These are phyloP conservation scores for Wickerhamiella shivajii DNA, from an alignment of 805 yeast species.

Conservation along the genomic window DNA sequence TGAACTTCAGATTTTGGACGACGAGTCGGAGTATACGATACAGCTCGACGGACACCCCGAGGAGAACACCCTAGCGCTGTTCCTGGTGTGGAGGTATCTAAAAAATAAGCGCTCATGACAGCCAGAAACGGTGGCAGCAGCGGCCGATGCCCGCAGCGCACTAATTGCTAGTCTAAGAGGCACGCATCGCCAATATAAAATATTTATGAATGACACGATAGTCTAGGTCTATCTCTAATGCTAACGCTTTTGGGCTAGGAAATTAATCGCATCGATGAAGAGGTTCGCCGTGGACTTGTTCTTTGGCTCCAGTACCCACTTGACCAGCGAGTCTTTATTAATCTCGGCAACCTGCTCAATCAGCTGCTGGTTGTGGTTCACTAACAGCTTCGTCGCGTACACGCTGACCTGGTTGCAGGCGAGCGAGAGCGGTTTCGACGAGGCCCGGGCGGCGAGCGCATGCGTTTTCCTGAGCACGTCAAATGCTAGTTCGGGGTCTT, in stretches of 20 bases:
- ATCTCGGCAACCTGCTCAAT: constrained; percentile 37
- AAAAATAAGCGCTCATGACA: too few relatives aligned
- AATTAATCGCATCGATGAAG: constrained; percentile 68
- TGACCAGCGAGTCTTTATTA: constrained; percentile 40
- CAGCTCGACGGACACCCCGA: constrained; percentile 52
- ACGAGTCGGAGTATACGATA: constrained; percentile 42
- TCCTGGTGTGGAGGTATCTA: constrained; percentile 1
- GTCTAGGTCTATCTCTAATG: too few relatives aligned
- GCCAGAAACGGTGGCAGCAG: too few relatives aligned
- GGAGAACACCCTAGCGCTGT: constrained; percentile 31
- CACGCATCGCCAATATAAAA: not conserved
- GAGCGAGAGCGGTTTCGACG: constrained; percentile 34
- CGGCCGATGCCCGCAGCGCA: too few relatives aligned
- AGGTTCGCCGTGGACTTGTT: constrained; percentile 39
- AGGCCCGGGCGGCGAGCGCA: constrained; percentile 28
- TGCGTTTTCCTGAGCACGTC: constrained; percentile 23
- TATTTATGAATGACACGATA: not conserved
- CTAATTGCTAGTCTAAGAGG: too few relatives aligned
- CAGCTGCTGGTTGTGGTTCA: constrained; percentile 19
- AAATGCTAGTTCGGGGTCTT: constrained; percentile 16
- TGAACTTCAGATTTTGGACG: constrained; percentile 7
- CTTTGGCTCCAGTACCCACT: constrained; percentile 41
- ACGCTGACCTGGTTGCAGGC: constrained; percentile 58
- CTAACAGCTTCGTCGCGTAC: constrained; percentile 42
- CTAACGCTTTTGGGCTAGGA: constrained; percentile 39